Evolutionary conservation across 352 stramenopile species (phyloP).

Genomic region (Lagenidium giganteum): DNA sequence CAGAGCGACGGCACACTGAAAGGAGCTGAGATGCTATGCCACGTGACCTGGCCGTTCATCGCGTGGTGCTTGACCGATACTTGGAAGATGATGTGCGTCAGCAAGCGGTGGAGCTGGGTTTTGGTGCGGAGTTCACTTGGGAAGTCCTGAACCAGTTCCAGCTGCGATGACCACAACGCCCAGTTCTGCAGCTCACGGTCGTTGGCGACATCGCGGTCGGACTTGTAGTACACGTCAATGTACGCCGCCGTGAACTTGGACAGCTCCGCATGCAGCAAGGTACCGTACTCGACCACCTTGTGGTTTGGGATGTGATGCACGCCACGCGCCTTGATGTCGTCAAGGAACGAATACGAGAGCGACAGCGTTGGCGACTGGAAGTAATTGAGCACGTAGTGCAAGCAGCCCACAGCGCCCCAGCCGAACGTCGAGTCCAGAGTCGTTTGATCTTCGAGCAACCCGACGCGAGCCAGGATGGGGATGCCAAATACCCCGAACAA

Average conservation of each 20-base stretch:
- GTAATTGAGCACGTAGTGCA: conserved; percentile 26
- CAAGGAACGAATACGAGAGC: no score
- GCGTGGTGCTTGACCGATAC: conserved; percentile 31
- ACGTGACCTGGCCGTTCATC: conserved; percentile 37
- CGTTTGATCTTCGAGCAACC: conserved; percentile 37
- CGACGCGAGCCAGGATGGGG: conserved; percentile 22
- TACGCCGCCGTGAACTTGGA: conserved; percentile 24
- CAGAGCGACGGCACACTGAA: conserved; percentile 23
- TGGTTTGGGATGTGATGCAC: no score
- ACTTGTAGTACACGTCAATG: conserved; percentile 18
- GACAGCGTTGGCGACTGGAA: conserved; percentile 18
- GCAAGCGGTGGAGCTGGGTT: conserved; percentile 10
- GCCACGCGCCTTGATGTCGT: no score
- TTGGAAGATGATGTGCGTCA: conserved; percentile 34
- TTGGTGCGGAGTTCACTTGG: conserved; percentile 8
- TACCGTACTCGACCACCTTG: no score
- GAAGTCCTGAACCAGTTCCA: conserved; percentile 23
- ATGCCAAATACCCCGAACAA: conserved; percentile 34
- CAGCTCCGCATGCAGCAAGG: no score
- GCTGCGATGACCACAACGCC: conserved; percentile 13
- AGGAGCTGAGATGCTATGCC: conserved; percentile 17
- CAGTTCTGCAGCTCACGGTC: conserved; percentile 30
- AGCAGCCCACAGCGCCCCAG: conserved; percentile 25
- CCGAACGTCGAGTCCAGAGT: conserved; percentile 36
- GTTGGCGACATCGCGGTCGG: conserved; percentile 5